Base-by-base conservation (phyloP, 495 filamentous ascomycete species). In the Penicillium cosmopolitanum region DNA sequence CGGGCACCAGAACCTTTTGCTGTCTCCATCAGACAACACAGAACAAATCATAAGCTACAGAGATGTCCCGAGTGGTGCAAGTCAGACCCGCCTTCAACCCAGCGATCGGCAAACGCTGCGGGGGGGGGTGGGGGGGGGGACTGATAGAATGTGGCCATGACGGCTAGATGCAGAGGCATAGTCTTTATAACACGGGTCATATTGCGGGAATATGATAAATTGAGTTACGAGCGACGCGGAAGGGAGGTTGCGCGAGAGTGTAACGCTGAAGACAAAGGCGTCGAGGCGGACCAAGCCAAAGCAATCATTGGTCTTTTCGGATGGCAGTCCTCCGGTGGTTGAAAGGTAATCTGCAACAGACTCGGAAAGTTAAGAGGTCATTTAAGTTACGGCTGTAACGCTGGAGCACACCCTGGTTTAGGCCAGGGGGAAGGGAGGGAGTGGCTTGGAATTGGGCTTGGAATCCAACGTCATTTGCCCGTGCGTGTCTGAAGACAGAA, bases 311-410 rank as follows among this genome's bases (percentile, higher is more conserved):
- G 46, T 43, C 18, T n/a, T n/a, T 1, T 56, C 59, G 59, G 59
- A 57, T 52, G 12, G 28, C 59, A 52, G 59, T 61, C 47, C 48
- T 61, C 59, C 59, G 59, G 21, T 16, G 42, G 42, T 16, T 13
- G 15, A 16, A 44, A 44, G n/a, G n/a, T 16, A 44, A 18, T 19
- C 46, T 48, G 46, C 46, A 28, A 28, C 10, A 48, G 21, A 12
- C 46, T 23, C 18, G 46, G 19, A 48, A 28, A 11, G 47, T 36
- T 9, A 46, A 21, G 10, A 21, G 28, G 28, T 6, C 28, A 8
- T 19, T 8, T 50, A 40, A 12, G 10, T 31, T 47, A 40, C 34
- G 38, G 19, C 34, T 57, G 55, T 16, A 57, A 57, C 46, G 55
- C 55, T 57, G 47, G 21, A 43, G 55, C 47, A 50, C 55, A 25